Evolutionary conservation across 352 stramenopile species (phyloP).

Genomic region (Pythium sp.): DNA sequence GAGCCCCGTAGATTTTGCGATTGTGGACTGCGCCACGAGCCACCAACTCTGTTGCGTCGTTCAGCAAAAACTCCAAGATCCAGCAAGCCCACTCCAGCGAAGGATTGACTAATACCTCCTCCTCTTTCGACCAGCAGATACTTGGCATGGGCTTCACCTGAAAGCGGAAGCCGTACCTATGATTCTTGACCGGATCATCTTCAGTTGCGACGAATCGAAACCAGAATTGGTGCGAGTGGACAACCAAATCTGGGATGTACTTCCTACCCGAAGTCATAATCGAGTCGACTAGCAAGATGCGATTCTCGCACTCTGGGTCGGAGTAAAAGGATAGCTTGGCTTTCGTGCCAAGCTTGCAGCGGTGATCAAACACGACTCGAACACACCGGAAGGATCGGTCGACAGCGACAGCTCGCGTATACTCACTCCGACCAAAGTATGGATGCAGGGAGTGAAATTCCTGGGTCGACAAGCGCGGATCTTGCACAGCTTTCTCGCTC

Average conservation of each 20-base stretch:
- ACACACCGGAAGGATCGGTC: slow-evolving; percentile 54
- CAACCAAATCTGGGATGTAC: slow-evolving; percentile 58
- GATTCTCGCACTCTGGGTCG: slow-evolving; percentile 62
- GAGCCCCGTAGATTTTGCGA: slow-evolving; percentile 70
- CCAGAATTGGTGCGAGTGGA: slow-evolving; percentile 80
- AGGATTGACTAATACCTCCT: slow-evolving; percentile 66
- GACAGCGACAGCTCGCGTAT: slow-evolving; percentile 54
- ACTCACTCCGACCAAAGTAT: slow-evolving; percentile 83
- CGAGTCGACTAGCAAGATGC: slow-evolving; percentile 50
- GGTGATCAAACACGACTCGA: slow-evolving; percentile 79
- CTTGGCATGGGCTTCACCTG: slow-evolving; percentile 77
- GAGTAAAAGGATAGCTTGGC: slow-evolving; percentile 70
- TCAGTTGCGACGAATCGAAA: slow-evolving; percentile 74
- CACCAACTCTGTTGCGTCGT: slow-evolving; percentile 66
- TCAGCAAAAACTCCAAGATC: slow-evolving; percentile 78
- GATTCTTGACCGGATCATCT: slow-evolving; percentile 53
- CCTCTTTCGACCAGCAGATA: slow-evolving; percentile 79
- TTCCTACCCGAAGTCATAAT: slow-evolving; percentile 34
- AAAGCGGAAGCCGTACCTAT: slow-evolving; percentile 82
- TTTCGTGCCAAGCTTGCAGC: slow-evolving; percentile 69
- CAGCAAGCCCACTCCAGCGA: slow-evolving; percentile 87
- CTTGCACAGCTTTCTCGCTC: background rate
- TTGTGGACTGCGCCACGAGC: slow-evolving; percentile 74
- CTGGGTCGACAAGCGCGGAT: slow-evolving; percentile 20
- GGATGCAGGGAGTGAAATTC: slow-evolving; percentile 85